phyloP scores from a whole-genome alignment of 2,329 filamentous ascomycete species.

The Calonectria hongkongensis region DNA sequence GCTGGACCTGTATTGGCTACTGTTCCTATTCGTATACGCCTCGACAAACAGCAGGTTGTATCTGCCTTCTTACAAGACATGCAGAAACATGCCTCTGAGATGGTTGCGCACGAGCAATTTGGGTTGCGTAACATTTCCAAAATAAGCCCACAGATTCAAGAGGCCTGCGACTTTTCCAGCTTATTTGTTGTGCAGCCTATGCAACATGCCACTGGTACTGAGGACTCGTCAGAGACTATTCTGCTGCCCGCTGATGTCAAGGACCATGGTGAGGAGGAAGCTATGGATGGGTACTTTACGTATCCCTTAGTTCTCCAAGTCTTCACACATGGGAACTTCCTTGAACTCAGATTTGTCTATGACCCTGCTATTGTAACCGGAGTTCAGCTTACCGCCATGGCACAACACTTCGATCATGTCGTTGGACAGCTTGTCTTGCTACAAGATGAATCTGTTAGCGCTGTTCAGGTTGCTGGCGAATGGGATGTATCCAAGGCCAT shows the following conservation, averaged over 20 bases:
- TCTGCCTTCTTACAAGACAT: constrained; percentile 34
- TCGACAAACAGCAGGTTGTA: constrained; percentile 53
- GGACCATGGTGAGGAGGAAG: constrained; percentile 3
- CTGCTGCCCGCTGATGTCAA: neutral
- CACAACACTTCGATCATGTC: constrained; percentile 15
- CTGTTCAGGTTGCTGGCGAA: neutral
- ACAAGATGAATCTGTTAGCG: neutral
- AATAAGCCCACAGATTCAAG: constrained; percentile 29
- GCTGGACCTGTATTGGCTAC: constrained; percentile 61
- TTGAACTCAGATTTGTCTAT: constrained; percentile 2
- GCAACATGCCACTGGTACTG: neutral
- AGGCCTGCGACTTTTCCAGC: constrained; percentile 54
- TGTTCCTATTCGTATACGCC: constrained; percentile 62
- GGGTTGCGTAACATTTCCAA: constrained; percentile 50
- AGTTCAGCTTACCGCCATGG: neutral
- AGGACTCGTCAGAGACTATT: neutral
- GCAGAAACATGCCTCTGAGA: constrained; percentile 42
- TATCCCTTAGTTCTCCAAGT: constrained; percentile 24
- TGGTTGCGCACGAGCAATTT: constrained; percentile 46
- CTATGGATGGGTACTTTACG: constrained; percentile 18
- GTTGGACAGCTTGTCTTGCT: neutral
- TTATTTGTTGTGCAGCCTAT: constrained; percentile 54
- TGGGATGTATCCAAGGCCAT: constrained; percentile 20
- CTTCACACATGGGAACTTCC: neutral
- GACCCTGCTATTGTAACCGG: constrained; percentile 13